These are phyloP conservation scores for Kazachstania bromeliacearum DNA, from an alignment of 805 yeast species.

Conservation along the genomic window DNA sequence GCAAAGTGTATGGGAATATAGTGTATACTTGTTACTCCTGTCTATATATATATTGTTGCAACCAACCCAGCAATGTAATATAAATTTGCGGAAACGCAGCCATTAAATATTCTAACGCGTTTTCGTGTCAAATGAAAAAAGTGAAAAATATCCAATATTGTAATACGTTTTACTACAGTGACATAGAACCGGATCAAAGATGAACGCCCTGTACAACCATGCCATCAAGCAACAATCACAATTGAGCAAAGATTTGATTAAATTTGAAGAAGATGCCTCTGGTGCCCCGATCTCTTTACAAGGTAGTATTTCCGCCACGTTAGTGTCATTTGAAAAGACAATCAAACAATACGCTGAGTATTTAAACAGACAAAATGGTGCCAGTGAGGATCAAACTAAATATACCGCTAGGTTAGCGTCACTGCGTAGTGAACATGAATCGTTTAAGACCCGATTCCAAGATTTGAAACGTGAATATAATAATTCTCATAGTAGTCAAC, in stretches of 20 bases:
- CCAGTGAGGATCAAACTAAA: slow-evolving; percentile 27
- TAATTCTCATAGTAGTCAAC: slow-evolving; percentile 11
- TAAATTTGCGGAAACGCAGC: background rate
- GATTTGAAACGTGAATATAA: slow-evolving; percentile 26
- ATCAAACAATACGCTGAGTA: slow-evolving; percentile 43
- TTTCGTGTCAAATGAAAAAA: background rate
- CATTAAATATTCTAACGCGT: background rate
- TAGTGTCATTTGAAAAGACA: slow-evolving; percentile 67
- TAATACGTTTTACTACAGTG: background rate
- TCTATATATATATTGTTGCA: background rate
- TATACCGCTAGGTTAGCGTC: slow-evolving; percentile 51
- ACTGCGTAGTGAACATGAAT: slow-evolving; percentile 36
- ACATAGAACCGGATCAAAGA: background rate
- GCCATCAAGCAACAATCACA: slow-evolving; percentile 78
- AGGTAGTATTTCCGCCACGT: slow-evolving; percentile 47
- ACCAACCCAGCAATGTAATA: slow-evolving; percentile 1
- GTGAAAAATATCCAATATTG: background rate
- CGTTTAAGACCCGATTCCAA: slow-evolving; percentile 27
- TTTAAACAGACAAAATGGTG: slow-evolving; percentile 43
- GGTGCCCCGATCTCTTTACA: slow-evolving; percentile 68
- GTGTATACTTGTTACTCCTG: background rate
- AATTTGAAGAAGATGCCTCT: slow-evolving; percentile 51
- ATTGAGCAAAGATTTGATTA: slow-evolving; percentile 56
- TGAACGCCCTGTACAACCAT: slow-evolving; percentile 85
- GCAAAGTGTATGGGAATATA: background rate